Conservation (phyloP, 2,329 filamentous ascomycete species). For the Fusarium sp. region DNA sequence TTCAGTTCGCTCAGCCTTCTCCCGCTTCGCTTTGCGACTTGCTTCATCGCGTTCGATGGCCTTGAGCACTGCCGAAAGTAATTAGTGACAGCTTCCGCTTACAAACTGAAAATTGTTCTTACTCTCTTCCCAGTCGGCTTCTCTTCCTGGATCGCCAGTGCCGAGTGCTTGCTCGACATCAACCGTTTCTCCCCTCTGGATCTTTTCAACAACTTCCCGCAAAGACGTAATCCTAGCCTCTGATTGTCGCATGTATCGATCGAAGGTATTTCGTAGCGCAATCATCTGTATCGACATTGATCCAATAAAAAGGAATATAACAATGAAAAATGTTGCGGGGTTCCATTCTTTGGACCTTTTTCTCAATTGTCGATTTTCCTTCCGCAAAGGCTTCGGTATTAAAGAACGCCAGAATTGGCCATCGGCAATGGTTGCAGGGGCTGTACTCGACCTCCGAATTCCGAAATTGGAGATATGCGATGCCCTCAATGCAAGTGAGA, state of each 20-base stretch:
- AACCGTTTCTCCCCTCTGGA: slow-evolving; percentile 79
- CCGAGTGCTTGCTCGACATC: slow-evolving; percentile 87
- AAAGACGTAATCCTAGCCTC: slow-evolving; percentile 82
- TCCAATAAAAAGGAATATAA: slow-evolving; percentile 87
- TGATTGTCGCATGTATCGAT: slow-evolving; percentile 77
- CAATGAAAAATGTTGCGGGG: slow-evolving; percentile 83
- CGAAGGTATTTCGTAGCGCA: slow-evolving; percentile 78
- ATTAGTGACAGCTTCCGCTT: slow-evolving; percentile 21
- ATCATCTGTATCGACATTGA: slow-evolving; percentile 97
- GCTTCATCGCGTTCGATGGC: slow-evolving; percentile 74
- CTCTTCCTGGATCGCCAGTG: slow-evolving; percentile 77
- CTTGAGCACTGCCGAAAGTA: slow-evolving; percentile 65
- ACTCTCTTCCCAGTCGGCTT: slow-evolving; percentile 91
- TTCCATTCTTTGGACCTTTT: slow-evolving; percentile 76
- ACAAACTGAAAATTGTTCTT: slow-evolving; percentile 43
- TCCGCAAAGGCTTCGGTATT: slow-evolving; percentile 73
- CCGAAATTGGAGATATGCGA: not conserved
- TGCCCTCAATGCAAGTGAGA: slow-evolving; percentile 5
- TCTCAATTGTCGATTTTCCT: slow-evolving; percentile 53
- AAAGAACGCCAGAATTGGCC: slow-evolving; percentile 75
- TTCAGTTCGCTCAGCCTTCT: slow-evolving; percentile 51
- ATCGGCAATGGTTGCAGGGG: slow-evolving; percentile 64
- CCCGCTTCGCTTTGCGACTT: slow-evolving; percentile 58
- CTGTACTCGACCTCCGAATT: slow-evolving; percentile 52
- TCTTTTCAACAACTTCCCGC: slow-evolving; percentile 77